Conservation (phyloP, 345 rosid genomes). For the Mangifera indica region DNA sequence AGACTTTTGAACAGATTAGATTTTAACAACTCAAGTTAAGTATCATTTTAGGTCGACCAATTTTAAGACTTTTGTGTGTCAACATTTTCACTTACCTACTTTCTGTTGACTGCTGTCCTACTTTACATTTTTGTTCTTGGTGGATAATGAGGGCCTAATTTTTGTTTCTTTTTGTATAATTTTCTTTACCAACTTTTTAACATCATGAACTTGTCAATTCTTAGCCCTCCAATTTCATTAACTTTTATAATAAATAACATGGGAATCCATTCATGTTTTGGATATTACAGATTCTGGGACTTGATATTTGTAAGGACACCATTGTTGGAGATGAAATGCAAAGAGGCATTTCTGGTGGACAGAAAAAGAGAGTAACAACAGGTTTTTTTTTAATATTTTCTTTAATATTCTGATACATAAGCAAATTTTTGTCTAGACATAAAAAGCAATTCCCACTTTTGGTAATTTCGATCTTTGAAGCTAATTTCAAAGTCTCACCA, state of each 20-base stretch:
- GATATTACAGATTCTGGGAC: slow-evolving; percentile 63
- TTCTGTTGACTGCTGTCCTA: slow-evolving; percentile 7
- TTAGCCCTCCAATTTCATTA: no score
- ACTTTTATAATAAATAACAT: neutral
- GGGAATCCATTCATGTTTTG: neutral
- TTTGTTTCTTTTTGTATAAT: neutral
- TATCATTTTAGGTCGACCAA: neutral
- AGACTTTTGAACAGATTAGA: slow-evolving; percentile 11
- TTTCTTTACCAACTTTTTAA: neutral
- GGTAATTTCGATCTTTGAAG: neutral
- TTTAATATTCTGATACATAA: neutral
- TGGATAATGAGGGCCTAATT: slow-evolving; percentile 8
- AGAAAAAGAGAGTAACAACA: slow-evolving; percentile 86
- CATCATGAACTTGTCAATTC: neutral
- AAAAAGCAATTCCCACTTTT: neutral
- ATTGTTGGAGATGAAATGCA: slow-evolving; percentile 80
- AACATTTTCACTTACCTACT: slow-evolving; percentile 31
- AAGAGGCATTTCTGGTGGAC: slow-evolving; percentile 90
- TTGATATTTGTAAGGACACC: slow-evolving; percentile 81
- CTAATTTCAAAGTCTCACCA: slow-evolving; percentile 9
- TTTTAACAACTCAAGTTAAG: neutral
- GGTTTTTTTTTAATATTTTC: slow-evolving; percentile 9
- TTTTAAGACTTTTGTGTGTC: slow-evolving; percentile 3
- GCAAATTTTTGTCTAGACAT: neutral
- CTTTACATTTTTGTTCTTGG: neutral